A percentile compares a stretch with the other conserved stretches of the same genome.
These are phyloP conservation scores for Saksenaea oblongispora DNA, from an alignment of 371 early-diverging fungal species.

Conservation along the genomic window DNA sequence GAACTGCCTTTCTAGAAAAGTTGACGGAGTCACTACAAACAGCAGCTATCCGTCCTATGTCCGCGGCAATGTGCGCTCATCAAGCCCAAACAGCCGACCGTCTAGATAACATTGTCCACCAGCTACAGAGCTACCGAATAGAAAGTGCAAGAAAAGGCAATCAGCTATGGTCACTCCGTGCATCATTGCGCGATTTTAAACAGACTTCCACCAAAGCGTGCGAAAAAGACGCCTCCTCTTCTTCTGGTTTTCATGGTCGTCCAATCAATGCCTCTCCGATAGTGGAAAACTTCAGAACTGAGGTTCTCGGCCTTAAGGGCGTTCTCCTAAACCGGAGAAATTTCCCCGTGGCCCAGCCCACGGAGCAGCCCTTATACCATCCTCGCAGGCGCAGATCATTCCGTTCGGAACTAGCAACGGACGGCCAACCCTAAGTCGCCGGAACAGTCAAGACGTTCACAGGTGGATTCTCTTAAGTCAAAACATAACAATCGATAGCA, in stretches of 20 bases:
- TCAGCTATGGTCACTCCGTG: not conserved
- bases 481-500: too few relatives aligned
- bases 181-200: not conserved
- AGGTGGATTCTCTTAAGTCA: not conserved
- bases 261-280: not conserved
- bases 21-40: not conserved
- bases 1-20: not conserved
- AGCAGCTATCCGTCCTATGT: not conserved
- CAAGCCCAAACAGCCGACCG: not conserved
- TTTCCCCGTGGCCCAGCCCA: not conserved
- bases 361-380: not conserved
- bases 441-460: not conserved
- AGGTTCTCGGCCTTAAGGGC: not conserved
- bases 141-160: not conserved
- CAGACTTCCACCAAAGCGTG: not conserved
- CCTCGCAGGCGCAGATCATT: not conserved
- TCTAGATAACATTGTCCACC: not conserved
- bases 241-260: not conserved
- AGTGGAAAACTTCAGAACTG: not conserved
- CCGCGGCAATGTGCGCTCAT: not conserved
- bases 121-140: not conserved
- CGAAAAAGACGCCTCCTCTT: not conserved
- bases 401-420: not conserved
- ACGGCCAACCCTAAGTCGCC: not conserved
- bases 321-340: not conserved